Evolutionary conservation across 2,329 filamentous ascomycete genomes (phyloP).

Genomic region (Eurotiales sp.): DNA sequence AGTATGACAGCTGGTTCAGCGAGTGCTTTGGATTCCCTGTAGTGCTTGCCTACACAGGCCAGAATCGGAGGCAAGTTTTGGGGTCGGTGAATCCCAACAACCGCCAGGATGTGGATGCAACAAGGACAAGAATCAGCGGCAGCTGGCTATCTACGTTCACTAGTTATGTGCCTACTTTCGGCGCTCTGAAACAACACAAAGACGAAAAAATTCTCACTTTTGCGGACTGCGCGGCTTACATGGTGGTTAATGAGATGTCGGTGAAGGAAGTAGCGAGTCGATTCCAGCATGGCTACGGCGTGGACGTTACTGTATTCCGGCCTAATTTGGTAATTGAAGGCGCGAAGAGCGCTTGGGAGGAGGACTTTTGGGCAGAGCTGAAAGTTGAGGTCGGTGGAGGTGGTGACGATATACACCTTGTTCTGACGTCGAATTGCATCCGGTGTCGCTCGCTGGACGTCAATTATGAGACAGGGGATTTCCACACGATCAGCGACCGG

Average conservation of each 20-base stretch:
- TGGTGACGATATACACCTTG: conserved; percentile 35
- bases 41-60: conserved; percentile 62
- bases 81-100: conserved; percentile 55
- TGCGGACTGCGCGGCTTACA: conserved; percentile 61
- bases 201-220: conserved; percentile 60
- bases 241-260: conserved; percentile 68
- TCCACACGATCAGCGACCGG: conserved; percentile 55
- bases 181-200: conserved; percentile 3
- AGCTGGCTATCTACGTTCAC: conserved; percentile 20
- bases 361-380: conserved; percentile 70
- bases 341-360: conserved; percentile 56
- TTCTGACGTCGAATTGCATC: conserved; percentile 66
- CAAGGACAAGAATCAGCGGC: no score
- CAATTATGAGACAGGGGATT: conserved; percentile 63
- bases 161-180: conserved; percentile 3
- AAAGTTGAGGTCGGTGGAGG: conserved; percentile 31
- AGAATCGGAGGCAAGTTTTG: conserved; percentile 57
- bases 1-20: conserved; percentile 65
- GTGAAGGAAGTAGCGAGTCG: conserved; percentile 62
- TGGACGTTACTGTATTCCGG: conserved; percentile 67
- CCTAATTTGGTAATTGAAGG: conserved; percentile 69
- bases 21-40: conserved; percentile 60
- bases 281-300: conserved; percentile 45
- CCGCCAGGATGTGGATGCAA: conserved; percentile 1
- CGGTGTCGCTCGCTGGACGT: conserved; percentile 69